phyloP scores from a whole-genome alignment of 768 basidiomycete species.

The Russula lepida region DNA sequence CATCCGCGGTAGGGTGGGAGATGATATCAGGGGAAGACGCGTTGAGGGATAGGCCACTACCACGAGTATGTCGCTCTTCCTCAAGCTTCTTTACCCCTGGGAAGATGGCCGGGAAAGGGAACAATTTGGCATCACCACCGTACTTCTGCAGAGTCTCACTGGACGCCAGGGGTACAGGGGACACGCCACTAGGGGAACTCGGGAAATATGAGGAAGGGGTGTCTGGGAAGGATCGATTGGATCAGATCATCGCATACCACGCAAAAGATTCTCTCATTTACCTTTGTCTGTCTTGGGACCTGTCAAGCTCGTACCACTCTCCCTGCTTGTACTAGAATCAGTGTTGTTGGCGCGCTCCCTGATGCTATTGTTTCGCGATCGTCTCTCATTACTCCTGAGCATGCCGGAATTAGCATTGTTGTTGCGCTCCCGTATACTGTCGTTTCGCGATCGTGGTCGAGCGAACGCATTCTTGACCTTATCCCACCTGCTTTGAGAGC shows the following conservation, averaged over 20 bases:
- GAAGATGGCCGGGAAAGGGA: slow-evolving; percentile 89
- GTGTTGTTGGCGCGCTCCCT: slow-evolving; percentile 58
- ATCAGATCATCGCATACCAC: neutral
- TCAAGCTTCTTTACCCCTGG: slow-evolving; percentile 77
- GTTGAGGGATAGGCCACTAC: slow-evolving; percentile 42
- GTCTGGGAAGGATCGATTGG: slow-evolving; percentile 4
- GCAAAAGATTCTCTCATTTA: neutral
- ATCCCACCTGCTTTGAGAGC: slow-evolving; percentile 56
- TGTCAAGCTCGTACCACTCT: slow-evolving; percentile 24
- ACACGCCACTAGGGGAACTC: slow-evolving; percentile 48
- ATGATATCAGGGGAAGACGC: slow-evolving; percentile 43
- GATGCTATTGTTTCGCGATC: slow-evolving; percentile 75
- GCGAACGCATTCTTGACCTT: slow-evolving; percentile 62
- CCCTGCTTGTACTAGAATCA: slow-evolving; percentile 31
- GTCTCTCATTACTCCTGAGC: slow-evolving; percentile 44
- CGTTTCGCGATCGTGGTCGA: slow-evolving; percentile 67
- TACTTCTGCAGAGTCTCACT: slow-evolving; percentile 65
- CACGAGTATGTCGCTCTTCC: slow-evolving; percentile 52
- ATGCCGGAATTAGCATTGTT: slow-evolving; percentile 45
- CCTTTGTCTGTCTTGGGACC: slow-evolving; percentile 16
- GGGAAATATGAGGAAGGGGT: slow-evolving; percentile 31
- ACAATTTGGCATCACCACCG: slow-evolving; percentile 62
- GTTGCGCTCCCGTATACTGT: slow-evolving; percentile 62
- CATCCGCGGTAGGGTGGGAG: slow-evolving; percentile 37
- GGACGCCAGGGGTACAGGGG: slow-evolving; percentile 72